Conservation (phyloP, 805 yeast species). For the Candida chilensis region DNA sequence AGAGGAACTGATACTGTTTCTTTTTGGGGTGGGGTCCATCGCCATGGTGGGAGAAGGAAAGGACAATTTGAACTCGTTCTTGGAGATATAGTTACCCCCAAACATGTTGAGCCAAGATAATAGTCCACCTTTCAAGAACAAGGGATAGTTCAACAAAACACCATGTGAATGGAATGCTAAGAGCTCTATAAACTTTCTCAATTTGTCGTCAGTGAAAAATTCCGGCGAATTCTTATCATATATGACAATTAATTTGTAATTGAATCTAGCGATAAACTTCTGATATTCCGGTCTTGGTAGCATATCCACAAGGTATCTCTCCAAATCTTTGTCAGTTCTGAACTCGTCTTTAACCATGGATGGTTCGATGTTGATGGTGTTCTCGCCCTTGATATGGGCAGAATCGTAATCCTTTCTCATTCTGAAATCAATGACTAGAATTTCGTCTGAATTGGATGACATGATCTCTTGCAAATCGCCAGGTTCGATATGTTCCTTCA, state of each 20-base stretch:
- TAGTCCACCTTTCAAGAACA: slow-evolving; percentile 17
- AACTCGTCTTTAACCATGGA: slow-evolving; percentile 2
- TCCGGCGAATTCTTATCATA: slow-evolving; percentile 26
- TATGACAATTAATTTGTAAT: slow-evolving; percentile 23
- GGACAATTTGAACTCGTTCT: neutral
- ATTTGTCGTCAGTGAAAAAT: slow-evolving; percentile 2
- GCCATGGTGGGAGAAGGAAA: neutral
- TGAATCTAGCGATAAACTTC: slow-evolving; percentile 17
- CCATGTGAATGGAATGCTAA: no score
- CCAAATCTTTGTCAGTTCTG: slow-evolving; percentile 24
- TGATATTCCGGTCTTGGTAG: slow-evolving; percentile 14
- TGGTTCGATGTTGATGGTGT: slow-evolving; percentile 28
- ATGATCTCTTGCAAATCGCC: no score
- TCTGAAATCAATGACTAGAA: slow-evolving; percentile 26
- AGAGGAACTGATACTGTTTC: slow-evolving; percentile 1
- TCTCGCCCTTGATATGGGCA: slow-evolving; percentile 24
- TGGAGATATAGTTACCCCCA: slow-evolving; percentile 3
- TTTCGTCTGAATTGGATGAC: neutral
- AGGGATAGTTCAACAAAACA: slow-evolving; percentile 12
- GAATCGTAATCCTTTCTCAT: slow-evolving; percentile 20
- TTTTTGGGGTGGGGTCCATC: neutral
- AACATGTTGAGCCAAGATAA: slow-evolving; percentile 16
- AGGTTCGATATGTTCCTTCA: no score
- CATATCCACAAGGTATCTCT: slow-evolving; percentile 12
- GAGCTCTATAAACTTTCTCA: slow-evolving; percentile 9